phyloP scores from a whole-genome alignment of 2,329 filamentous ascomycete species.

The Talaromyces amestolkiae region DNA sequence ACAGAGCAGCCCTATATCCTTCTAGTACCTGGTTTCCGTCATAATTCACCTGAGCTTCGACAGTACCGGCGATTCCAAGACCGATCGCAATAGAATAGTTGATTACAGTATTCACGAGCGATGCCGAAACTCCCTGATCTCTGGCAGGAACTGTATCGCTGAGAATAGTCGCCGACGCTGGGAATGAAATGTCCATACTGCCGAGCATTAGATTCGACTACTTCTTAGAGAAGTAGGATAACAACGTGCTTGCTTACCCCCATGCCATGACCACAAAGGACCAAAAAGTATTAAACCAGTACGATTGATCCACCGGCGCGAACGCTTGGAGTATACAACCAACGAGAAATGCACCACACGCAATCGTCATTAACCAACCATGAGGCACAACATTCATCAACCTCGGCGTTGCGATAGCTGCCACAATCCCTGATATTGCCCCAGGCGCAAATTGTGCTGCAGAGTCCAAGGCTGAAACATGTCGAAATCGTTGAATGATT shows the following conservation, averaged over 20 bases:
- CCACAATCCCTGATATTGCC: constrained; percentile 30
- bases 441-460: constrained; percentile 33
- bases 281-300: constrained; percentile 38
- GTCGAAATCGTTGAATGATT: constrained; percentile 29
- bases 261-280: constrained; percentile 23
- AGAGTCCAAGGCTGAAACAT: constrained; percentile 27
- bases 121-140: constrained; percentile 54
- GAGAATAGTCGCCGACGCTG: constrained; percentile 60
- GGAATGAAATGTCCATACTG: constrained; percentile 60
- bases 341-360: constrained; percentile 27
- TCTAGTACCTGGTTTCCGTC: background rate
- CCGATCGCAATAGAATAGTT: constrained; percentile 67
- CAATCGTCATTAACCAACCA: constrained; percentile 32
- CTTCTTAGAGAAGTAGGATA: background rate
- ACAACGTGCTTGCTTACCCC: background rate
- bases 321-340: constrained; percentile 40
- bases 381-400: constrained; percentile 26
- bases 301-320: constrained; percentile 37
- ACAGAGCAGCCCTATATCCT: background rate
- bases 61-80: constrained; percentile 64
- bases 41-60: constrained; percentile 35
- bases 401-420: constrained; percentile 29
- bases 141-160: constrained; percentile 50
- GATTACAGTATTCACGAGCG: constrained; percentile 61
- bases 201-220: background rate